Evolutionary conservation across 495 filamentous ascomycete species (phyloP), one percentile per base, ranked within the genome.

Genomic region (Pyrenula massariospora): DNA sequence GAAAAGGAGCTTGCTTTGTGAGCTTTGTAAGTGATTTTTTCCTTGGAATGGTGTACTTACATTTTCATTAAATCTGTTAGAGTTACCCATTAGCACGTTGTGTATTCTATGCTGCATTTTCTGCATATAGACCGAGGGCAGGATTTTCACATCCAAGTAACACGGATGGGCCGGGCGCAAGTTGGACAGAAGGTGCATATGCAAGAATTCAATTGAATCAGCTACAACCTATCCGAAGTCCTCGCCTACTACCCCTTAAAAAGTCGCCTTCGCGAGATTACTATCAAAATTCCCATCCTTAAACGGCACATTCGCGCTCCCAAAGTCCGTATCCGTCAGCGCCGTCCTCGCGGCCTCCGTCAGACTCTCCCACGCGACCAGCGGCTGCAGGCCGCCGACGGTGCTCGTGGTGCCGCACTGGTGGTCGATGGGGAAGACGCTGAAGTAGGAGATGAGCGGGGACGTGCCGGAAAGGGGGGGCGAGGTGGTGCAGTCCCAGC

Each of bases 361-460:
- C 61, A 82, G 54, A n/a, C 68, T 73, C 58, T 80, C 77, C 75
- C 77, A 80, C 2, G 77, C 77, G 58, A 80, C 70, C 54, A 82
- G 57, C 11, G 77, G 77, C 68, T 80, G 77, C 22, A 66, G 63
- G 3, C 76, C 77, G 12, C 77, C 78, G 22, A 76, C 69, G 1
- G 64, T 69, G 3, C 24, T 58, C 3, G 74, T 78, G 12, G 77
- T 60, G 12, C 71, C 72, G 24, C 68, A 65, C 47, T 71, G 66
- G 55, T 82, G 77, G 57, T 82, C 65, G 31, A 42, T 42, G 5
- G 77, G 76, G 74, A 73, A 79, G 21, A 66, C 58, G 31, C 69
- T 76, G 15, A 71, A 61, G 54, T 82, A 82, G 24, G 65, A 64
- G 59, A 80, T 79, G 57, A 73, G 54, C 11, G 77, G 63, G 12